Conservation (phyloP, 352 stramenopile species). For the Peronospora farinosa region DNA sequence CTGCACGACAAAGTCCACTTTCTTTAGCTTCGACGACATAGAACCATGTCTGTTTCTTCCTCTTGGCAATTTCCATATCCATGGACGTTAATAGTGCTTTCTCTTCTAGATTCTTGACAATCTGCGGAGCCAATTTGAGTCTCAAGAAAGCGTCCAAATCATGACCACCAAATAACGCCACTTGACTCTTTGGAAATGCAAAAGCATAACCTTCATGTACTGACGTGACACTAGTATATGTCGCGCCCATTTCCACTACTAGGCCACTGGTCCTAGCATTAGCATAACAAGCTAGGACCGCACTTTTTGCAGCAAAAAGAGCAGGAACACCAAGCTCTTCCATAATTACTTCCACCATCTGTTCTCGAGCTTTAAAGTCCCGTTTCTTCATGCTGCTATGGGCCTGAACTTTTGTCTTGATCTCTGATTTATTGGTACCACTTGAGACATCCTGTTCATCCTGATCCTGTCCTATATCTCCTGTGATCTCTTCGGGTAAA, state of each 20-base stretch:
- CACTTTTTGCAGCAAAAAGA: slow-evolving; percentile 78
- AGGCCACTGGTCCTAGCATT: slow-evolving; percentile 75
- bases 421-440: slow-evolving; percentile 3
- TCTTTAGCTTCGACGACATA: slow-evolving; percentile 68
- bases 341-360: slow-evolving; percentile 79
- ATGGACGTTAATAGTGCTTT: slow-evolving; percentile 13
- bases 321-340: slow-evolving; percentile 66
- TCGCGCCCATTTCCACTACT: slow-evolving; percentile 75
- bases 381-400: slow-evolving; percentile 49
- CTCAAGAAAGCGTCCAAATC: slow-evolving; percentile 63
- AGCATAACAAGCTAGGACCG: slow-evolving; percentile 76
- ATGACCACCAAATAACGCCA: slow-evolving; percentile 51
- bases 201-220: slow-evolving; percentile 79
- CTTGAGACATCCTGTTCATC: slow-evolving; percentile 18
- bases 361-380: slow-evolving; percentile 44
- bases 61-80: slow-evolving; percentile 25
- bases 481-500: slow-evolving; percentile 38
- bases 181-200: slow-evolving; percentile 52
- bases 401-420: slow-evolving; percentile 5
- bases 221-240: slow-evolving; percentile 67
- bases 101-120: slow-evolving; percentile 17
- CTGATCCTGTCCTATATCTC: slow-evolving; percentile 11
- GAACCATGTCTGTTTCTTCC: slow-evolving; percentile 43
- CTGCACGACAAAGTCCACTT: slow-evolving; percentile 62
- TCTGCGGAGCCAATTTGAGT: slow-evolving; percentile 43